Evolutionary conservation across 768 basidiomycete genomes (phyloP).

Genomic region (Gymnopilus junonius): DNA sequence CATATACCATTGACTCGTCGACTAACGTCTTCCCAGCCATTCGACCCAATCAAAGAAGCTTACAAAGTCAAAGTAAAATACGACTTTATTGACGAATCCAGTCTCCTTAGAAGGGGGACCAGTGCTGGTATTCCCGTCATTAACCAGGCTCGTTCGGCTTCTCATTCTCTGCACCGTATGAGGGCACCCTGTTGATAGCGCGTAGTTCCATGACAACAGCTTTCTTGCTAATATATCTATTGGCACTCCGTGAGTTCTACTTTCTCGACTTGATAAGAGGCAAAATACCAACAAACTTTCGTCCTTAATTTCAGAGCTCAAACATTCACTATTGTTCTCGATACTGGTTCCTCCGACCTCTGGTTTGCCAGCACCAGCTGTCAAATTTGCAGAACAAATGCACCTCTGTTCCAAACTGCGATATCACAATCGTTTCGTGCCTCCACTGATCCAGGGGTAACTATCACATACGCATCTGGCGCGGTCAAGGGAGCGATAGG

Average conservation of each 20-base stretch:
- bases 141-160: slow-evolving; percentile 50
- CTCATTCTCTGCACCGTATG: background rate
- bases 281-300: background rate
- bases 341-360: slow-evolving; percentile 92
- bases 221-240: slow-evolving; percentile 61
- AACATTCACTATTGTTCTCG: slow-evolving; percentile 78
- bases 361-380: slow-evolving; percentile 76
- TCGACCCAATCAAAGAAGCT: slow-evolving; percentile 43
- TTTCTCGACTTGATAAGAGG: background rate
- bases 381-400: slow-evolving; percentile 36
- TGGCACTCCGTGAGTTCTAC: slow-evolving; percentile 61
- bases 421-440: slow-evolving; percentile 28
- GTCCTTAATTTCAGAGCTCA: slow-evolving; percentile 50
- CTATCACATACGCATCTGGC: slow-evolving; percentile 75
- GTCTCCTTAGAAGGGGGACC: slow-evolving; percentile 36
- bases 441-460: slow-evolving; percentile 18
- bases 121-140: slow-evolving; percentile 42
- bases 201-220: slow-evolving; percentile 55
- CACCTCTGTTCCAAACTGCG: slow-evolving; percentile 46
- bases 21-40: slow-evolving; percentile 22
- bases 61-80: slow-evolving; percentile 54
- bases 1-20: slow-evolving; percentile 53
- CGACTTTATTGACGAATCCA: slow-evolving; percentile 26
- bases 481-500: slow-evolving; percentile 57
- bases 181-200: background rate